Percentiles rank a stretch among this genome's conserved stretches.
Conservation (phyloP, 202 grass and related monocot species). For the Saccharum hybrid region DNA sequence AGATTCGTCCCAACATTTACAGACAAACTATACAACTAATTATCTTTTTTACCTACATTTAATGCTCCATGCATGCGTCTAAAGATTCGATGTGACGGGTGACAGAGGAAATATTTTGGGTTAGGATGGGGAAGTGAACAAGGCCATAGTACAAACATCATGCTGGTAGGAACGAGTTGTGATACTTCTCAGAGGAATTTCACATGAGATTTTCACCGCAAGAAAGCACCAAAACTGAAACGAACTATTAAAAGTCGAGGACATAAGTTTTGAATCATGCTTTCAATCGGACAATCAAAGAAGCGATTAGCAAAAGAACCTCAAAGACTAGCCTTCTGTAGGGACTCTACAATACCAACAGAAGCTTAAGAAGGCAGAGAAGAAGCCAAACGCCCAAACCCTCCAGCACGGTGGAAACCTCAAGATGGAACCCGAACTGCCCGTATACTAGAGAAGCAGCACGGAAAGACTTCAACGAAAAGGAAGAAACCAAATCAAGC, state of each 20-base stretch:
- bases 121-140: too few relatives aligned
- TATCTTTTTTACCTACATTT: too few relatives aligned
- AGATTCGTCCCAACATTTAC: too few relatives aligned
- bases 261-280: conserved; percentile 17
- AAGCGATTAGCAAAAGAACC: conserved; percentile 1
- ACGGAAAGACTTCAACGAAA: conserved; percentile 45
- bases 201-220: conserved; percentile 10
- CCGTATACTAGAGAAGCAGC: conserved; percentile 7
- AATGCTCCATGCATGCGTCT: too few relatives aligned
- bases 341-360: not conserved
- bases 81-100: too few relatives aligned
- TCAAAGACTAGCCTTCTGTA: not conserved
- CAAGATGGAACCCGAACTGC: not conserved
- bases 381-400: not conserved
- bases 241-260: not conserved
- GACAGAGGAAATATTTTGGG: too few relatives aligned
- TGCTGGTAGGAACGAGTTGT: not conserved
- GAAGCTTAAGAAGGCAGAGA: not conserved
- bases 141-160: not conserved
- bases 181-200: not conserved
- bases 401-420: not conserved
- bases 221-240: conserved; percentile 16
- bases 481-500: conserved; percentile 58
- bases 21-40: too few relatives aligned
- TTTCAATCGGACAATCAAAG: conserved; percentile 2